Base-by-base conservation (phyloP, 2,329 filamentous ascomycete genomes). In the Diaporthe vaccinii region DNA sequence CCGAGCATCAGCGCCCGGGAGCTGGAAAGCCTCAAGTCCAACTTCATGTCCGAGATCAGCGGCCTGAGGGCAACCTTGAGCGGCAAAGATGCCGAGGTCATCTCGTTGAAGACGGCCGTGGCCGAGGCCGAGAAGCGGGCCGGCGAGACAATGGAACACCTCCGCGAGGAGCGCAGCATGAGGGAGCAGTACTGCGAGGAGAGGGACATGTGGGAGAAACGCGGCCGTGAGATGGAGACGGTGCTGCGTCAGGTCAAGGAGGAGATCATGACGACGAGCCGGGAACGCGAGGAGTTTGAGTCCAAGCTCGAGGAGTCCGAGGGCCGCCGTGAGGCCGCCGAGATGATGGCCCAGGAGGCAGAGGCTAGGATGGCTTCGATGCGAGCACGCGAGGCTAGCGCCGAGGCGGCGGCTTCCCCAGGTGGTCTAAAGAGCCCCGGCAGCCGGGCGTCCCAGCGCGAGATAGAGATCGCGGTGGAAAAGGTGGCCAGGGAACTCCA, bases 401-500 rank as follows among this genome's bases (percentile, higher is more conserved):
- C 85, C 65, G 83, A 88, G 78, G 73, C 15, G 77, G 73, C 62
- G 76, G 73, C 78, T 76, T 84, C 86, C 0, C 83, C 86, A 5
- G 84, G 85, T n/a, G 86, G 85, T 77, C 75, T 80, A 31, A 85
- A 81, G 78, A 82, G 78, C 67, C 76, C 81, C 36, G 79, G 82
- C 36, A 77, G 76, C 34, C 74, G 78, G 39, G 78, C 83, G 72
- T 79, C 83, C 76, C 83, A 85, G 79, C 82, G 86, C 78, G 95
- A 98, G 78, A 93, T 98, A 68, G 96, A 98, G 81, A 89, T 94
- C 59, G 93, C 94, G 2, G 93, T 96, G 31, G 95, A 98, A 84
- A 95, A 96, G 78, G 95, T 98, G 55, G 96, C 96, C n/a, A 91
- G 95, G 41, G 97, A 99, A 82, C 89, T 99, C 55, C 97, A 99